Evolutionary conservation across 208 protist species (phyloP), one percentile per base, ranked within the genome.

Genomic region (Trypanosoma scelopori): DNA sequence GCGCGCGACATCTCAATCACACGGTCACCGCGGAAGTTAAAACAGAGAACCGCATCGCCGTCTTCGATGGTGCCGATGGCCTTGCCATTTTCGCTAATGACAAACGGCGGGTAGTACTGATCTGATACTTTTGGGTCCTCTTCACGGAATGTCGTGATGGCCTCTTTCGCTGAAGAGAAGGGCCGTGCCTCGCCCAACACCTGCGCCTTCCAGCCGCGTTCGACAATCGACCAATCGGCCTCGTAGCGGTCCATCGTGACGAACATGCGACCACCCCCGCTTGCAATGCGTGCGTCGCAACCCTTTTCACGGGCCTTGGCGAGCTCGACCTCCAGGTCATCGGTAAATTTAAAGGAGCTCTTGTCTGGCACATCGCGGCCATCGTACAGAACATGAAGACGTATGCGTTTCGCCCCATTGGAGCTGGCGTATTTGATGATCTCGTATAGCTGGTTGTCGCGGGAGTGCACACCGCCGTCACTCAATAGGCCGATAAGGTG

Each of bases 201-300:
- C 60, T 97, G 93, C 52, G 87, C 77, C 45, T 79, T 82, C 91
- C 91, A 98, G 55, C 96, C 96, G 48, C 95, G 88, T 78, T 98
- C 85, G 5, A 98, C 96, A 47, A 98, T 98, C 23, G 60, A 69
- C 96, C 96, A 98, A 78, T 98, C 94, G 11, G 95, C 91, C 51
- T 96, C 88, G 81, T 98, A 98, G 66, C 96, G 86, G 66, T 98
- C 96, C 96, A 98, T 98, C 20, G 93, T 97, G 50, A 97, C 91
- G 65, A 94, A 88, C 96, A 98, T 98, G 63, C 96, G 84, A 57
- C 96, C 96, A 48, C 96, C 96, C 53, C 96, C 96, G 64, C 87
- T 94, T 43, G 84, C 96, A 55, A 98, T 93, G 50, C 79, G 76
- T n/a, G 84, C 85, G 58, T 96, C 89, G 65, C 88, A 91, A 56